Conservation (phyloP, 2,329 filamentous ascomycete genomes). For the Geoglossum cookeanum region DNA sequence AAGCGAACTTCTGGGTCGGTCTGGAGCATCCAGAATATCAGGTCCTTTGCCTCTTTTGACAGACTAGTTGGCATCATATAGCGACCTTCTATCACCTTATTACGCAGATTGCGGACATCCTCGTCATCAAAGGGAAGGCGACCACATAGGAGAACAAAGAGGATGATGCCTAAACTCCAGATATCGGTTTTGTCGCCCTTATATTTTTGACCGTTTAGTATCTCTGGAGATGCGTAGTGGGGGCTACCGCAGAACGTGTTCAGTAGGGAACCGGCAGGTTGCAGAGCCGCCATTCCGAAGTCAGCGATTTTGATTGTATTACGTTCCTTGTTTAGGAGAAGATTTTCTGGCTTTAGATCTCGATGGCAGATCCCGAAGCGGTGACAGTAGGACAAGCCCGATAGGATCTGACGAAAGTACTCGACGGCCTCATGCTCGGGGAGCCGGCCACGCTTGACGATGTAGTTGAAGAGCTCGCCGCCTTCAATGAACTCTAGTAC, state of each 20-base stretch:
- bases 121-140: slow-evolving; percentile 64
- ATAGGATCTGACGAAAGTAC: slow-evolving; percentile 85
- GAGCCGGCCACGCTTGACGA: slow-evolving; percentile 54
- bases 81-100: slow-evolving; percentile 21
- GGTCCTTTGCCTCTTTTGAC: slow-evolving; percentile 49
- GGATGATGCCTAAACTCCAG: slow-evolving; percentile 82
- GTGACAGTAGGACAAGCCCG: slow-evolving; percentile 81
- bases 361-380: slow-evolving; percentile 89
- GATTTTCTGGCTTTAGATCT: slow-evolving; percentile 94
- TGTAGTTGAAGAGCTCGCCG: slow-evolving; percentile 73
- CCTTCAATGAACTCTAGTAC: slow-evolving; percentile 83
- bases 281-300: slow-evolving; percentile 93
- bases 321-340: slow-evolving; percentile 56
- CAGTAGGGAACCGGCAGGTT: slow-evolving; percentile 59
- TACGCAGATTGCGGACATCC: slow-evolving; percentile 42
- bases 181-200: slow-evolving; percentile 75
- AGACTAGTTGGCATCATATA: slow-evolving; percentile 31
- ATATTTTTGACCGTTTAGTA: slow-evolving; percentile 61
- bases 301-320: slow-evolving; percentile 77
- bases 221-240: slow-evolving; percentile 88
- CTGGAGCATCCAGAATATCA: slow-evolving; percentile 64
- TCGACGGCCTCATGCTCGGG: slow-evolving; percentile 62
- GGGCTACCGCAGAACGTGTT: slow-evolving; percentile 89
- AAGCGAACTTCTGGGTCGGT: slow-evolving; percentile 64
- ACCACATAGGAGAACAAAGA: slow-evolving; percentile 74